phyloP scores from a whole-genome alignment of 2,329 filamentous ascomycete genomes.

The Penicillium brasilianum region DNA sequence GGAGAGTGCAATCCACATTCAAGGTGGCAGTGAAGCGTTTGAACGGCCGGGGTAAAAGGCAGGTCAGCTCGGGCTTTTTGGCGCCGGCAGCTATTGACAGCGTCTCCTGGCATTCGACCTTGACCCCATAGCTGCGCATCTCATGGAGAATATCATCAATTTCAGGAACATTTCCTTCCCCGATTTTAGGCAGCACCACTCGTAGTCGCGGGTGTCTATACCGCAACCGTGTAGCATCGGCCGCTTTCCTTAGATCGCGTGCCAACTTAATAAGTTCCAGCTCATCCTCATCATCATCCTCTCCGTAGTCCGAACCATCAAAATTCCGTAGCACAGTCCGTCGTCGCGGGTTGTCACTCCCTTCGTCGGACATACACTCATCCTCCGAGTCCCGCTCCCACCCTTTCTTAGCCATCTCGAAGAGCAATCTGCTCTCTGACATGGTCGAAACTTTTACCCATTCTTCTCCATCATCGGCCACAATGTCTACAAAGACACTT shows the following conservation, averaged over 20 bases:
- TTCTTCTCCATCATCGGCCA: conserved; percentile 64
- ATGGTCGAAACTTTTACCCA: conserved; percentile 73
- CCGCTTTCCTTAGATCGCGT: conserved; percentile 62
- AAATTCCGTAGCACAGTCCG: conserved; percentile 36
- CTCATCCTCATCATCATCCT: conserved; percentile 58
- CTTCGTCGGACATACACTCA: conserved; percentile 44
- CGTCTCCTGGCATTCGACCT: conserved; percentile 44
- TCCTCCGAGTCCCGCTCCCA: conserved; percentile 60
- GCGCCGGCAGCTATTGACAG: conserved; percentile 21
- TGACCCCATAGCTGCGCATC: conserved; percentile 58
- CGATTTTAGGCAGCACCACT: conserved; percentile 66
- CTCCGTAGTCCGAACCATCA: conserved; percentile 40
- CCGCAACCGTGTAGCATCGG: conserved; percentile 60
- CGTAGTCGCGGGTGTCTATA: conserved; percentile 65
- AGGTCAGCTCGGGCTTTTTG: conserved; percentile 31
- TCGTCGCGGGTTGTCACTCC: conserved; percentile 18
- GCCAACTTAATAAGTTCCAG: conserved; percentile 66
- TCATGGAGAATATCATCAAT: conserved; percentile 62
- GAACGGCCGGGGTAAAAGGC: conserved; percentile 48
- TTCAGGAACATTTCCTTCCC: conserved; percentile 55
- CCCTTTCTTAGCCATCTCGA: conserved; percentile 71
- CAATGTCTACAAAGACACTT: conserved; percentile 66
- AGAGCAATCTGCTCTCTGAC: conserved; percentile 66
- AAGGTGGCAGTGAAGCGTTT: conserved; percentile 50
- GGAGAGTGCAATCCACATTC: conserved; percentile 64